phyloP scores from a whole-genome alignment of 2,329 filamentous ascomycete species.

The Sclerotiophoma versabilis region DNA sequence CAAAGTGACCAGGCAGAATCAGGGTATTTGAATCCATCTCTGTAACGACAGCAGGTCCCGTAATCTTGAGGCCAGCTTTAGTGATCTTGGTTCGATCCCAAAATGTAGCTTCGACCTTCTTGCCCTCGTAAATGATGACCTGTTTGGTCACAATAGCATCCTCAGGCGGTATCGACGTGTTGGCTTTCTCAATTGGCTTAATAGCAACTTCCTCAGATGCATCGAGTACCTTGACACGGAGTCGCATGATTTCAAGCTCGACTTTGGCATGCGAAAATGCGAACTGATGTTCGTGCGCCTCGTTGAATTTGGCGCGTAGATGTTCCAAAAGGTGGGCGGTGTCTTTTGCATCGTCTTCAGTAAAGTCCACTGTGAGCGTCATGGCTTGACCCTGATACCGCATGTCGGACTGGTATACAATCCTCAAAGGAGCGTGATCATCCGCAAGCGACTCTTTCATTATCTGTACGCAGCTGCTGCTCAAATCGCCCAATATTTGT shows the following conservation, averaged over 20 bases:
- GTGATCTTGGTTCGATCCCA: slow-evolving; percentile 55
- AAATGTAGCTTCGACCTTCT: slow-evolving; percentile 51
- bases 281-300: slow-evolving; percentile 56
- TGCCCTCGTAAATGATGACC: slow-evolving; percentile 51
- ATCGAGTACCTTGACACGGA: slow-evolving; percentile 55
- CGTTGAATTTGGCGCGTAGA: slow-evolving; percentile 52
- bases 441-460: slow-evolving; percentile 50
- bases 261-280: slow-evolving; percentile 53
- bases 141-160: slow-evolving; percentile 51
- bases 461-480: slow-evolving; percentile 47
- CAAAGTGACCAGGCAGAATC: slow-evolving; percentile 56
- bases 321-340: slow-evolving; percentile 38
- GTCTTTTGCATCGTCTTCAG: slow-evolving; percentile 45
- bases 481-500: slow-evolving; percentile 45
- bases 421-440: slow-evolving; percentile 38
- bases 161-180: slow-evolving; percentile 38
- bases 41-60: slow-evolving; percentile 57
- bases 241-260: slow-evolving; percentile 58
- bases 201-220: slow-evolving; percentile 53
- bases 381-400: slow-evolving; percentile 57
- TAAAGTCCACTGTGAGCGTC: slow-evolving; percentile 46
- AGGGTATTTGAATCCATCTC: slow-evolving; percentile 62
- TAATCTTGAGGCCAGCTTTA: slow-evolving; percentile 51
- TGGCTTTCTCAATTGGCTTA: slow-evolving; percentile 40
- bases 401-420: slow-evolving; percentile 55